A percentile compares a stretch with the other conserved stretches of the same genome.
phyloP scores from a whole-genome alignment of 2,329 filamentous ascomycete genomes.

The Sclerotiophoma versabilis region DNA sequence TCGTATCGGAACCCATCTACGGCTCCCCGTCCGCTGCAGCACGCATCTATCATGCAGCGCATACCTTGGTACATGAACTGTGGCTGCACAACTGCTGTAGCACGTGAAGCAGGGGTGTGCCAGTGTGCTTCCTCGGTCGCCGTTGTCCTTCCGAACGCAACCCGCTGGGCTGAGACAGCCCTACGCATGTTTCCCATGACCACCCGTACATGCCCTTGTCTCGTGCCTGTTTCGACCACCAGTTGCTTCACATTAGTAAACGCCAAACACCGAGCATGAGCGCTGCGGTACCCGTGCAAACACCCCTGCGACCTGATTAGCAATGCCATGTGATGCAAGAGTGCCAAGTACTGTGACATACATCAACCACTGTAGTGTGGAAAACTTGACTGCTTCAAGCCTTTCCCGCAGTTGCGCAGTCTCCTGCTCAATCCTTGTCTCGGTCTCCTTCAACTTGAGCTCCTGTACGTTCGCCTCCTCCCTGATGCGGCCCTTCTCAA shows the following conservation, averaged over 20 bases:
- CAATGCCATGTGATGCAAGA: background rate
- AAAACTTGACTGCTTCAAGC: conserved; percentile 97
- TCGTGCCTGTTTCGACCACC: conserved; percentile 2
- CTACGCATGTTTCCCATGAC: conserved; percentile 1
- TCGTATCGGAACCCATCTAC: conserved; percentile 21
- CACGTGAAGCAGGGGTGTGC: conserved; percentile 28
- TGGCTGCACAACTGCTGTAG: conserved; percentile 28
- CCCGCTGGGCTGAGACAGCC: conserved; percentile 10
- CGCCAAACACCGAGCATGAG: conserved; percentile 73
- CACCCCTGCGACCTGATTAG: conserved; percentile 58
- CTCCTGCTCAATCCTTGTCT: conserved; percentile 98
- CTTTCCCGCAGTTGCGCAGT: conserved; percentile 88
- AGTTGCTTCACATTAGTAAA: conserved; percentile 63
- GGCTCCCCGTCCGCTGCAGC: conserved; percentile 20
- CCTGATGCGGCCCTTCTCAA: conserved; percentile 94
- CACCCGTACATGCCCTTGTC: conserved; percentile 3
- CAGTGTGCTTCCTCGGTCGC: conserved; percentile 13
- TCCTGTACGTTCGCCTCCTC: conserved; percentile 97
- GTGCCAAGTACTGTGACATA: conserved; percentile 59
- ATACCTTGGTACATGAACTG: conserved; percentile 9
- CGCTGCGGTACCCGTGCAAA: conserved; percentile 70
- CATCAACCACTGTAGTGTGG: conserved; percentile 97
- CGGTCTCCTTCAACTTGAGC: conserved; percentile 97
- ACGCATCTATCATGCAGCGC: conserved; percentile 22
- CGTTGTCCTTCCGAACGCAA: conserved; percentile 10